Percentiles rank a stretch among this genome's conserved stretches.
Conservation (phyloP, 2,329 filamentous ascomycete species). For the Sporothrix phasma region DNA sequence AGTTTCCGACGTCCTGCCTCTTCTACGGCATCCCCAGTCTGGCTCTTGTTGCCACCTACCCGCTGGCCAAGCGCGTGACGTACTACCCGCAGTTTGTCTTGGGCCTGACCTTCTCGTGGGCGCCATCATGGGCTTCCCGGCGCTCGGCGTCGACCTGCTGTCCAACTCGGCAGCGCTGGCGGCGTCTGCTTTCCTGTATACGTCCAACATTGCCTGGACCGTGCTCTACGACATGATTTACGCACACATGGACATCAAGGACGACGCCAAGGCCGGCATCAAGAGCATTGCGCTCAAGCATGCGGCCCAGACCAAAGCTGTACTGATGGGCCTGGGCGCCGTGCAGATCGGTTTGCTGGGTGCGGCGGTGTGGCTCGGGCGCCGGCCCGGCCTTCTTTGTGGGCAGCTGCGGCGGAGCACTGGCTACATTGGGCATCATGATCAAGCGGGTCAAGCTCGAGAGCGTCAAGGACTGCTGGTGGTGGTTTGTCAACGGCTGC, state of each 20-base stretch:
- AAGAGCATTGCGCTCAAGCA: slow-evolving; percentile 80
- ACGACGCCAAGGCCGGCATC: slow-evolving; percentile 77
- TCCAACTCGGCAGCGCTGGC: slow-evolving; percentile 50
- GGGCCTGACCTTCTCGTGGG: slow-evolving; percentile 81
- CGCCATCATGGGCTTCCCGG: slow-evolving; percentile 78
- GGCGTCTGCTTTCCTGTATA: slow-evolving; percentile 61
- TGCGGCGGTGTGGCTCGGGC: slow-evolving; percentile 56
- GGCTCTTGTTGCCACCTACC: slow-evolving; percentile 63
- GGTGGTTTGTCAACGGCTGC: slow-evolving; percentile 66
- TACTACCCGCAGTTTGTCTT: slow-evolving; percentile 80
- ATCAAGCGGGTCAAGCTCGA: slow-evolving; percentile 58
- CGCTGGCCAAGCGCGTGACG: slow-evolving; percentile 74
- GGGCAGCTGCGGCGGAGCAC: slow-evolving; percentile 56
- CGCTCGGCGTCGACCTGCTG: slow-evolving; percentile 67
- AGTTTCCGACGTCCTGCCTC: slow-evolving; percentile 64
- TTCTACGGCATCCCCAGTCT: slow-evolving; percentile 70
- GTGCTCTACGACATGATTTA: slow-evolving; percentile 89
- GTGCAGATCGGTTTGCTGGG: slow-evolving; percentile 61
- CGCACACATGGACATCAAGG: slow-evolving; percentile 82
- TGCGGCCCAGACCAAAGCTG: slow-evolving; percentile 63
- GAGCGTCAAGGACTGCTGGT: slow-evolving; percentile 59
- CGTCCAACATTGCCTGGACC: slow-evolving; percentile 76
- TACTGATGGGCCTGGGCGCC: slow-evolving; percentile 59
- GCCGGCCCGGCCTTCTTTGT: slow-evolving; percentile 59
- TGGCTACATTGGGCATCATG: slow-evolving; percentile 53